phyloP scores from a whole-genome alignment of 495 filamentous ascomycete species.

The Gamarada debralockiae region DNA sequence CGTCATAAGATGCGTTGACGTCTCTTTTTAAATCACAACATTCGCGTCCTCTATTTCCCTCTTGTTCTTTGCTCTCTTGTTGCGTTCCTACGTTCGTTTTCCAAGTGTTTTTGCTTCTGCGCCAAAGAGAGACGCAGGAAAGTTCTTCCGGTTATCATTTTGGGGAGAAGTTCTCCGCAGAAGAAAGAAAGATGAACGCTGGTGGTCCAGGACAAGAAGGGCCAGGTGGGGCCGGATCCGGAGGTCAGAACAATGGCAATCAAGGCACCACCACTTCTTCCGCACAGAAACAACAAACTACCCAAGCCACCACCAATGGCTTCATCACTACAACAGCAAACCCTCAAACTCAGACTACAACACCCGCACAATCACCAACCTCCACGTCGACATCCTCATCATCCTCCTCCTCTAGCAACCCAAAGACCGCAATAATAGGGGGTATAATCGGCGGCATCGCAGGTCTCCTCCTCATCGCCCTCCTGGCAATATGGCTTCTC shows the following conservation, averaged over 20 bases:
- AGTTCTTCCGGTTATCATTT: neutral
- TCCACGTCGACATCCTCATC: slow-evolving; percentile 1
- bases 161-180: slow-evolving; percentile 5
- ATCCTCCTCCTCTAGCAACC: neutral
- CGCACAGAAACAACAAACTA: neutral
- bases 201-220: neutral
- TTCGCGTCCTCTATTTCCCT: no score
- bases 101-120: no score
- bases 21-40: no score
- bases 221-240: neutral
- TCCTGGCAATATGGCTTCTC: slow-evolving; percentile 4
- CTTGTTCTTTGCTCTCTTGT: no score
- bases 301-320: neutral
- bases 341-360: neutral
- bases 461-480: neutral
- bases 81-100: no score
- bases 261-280: slow-evolving; percentile 6
- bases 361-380: neutral
- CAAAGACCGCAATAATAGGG: slow-evolving; percentile 9
- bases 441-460: slow-evolving; percentile 10
- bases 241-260: slow-evolving; percentile 3
- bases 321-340: neutral
- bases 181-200: no score
- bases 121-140: neutral
- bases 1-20: no score